Evolutionary conservation across 139 green algal genomes (phyloP).

Genomic region (Gonium pectorale): DNA sequence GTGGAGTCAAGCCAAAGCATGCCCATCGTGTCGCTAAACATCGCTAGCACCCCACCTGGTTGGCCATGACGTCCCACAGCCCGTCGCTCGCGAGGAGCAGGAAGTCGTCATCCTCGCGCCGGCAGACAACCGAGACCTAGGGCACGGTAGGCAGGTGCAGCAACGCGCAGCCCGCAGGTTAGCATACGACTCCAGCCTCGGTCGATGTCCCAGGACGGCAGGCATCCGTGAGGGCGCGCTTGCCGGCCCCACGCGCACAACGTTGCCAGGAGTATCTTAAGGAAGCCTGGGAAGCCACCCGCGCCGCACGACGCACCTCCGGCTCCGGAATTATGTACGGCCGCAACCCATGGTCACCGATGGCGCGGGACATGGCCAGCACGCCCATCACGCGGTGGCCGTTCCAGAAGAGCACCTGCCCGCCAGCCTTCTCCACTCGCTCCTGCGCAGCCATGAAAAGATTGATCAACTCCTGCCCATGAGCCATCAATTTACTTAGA

Average conservation of each 20-base stretch:
- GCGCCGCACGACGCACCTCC: constrained; percentile 56
- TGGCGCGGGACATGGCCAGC: constrained; percentile 85
- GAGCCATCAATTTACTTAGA: too few species aligned
- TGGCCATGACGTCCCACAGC: constrained; percentile 82
- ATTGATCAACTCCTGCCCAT: too few species aligned
- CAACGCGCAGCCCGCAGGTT: too few species aligned
- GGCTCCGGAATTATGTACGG: constrained; percentile 83
- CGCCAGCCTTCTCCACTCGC: constrained; percentile 81
- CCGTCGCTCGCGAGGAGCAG: constrained; percentile 81
- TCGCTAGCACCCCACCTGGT: constrained; percentile 60
- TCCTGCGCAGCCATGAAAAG: constrained; percentile 42
- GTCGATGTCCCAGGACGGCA: too few species aligned
- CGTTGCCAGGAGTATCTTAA: too few species aligned
- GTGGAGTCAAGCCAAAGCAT: too few species aligned
- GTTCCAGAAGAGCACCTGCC: constrained; percentile 87
- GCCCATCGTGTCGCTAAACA: too few species aligned
- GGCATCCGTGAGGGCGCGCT: too few species aligned
- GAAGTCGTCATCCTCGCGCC: constrained; percentile 78
- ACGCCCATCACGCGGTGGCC: constrained; percentile 86
- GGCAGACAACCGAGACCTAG: constrained; percentile 55
- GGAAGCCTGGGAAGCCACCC: background rate
- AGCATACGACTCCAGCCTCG: too few species aligned
- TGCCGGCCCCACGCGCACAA: too few species aligned
- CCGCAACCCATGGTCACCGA: constrained; percentile 78
- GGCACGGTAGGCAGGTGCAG: background rate